Conservation (phyloP, 768 basidiomycete species). For the Lyophyllum decastes region DNA sequence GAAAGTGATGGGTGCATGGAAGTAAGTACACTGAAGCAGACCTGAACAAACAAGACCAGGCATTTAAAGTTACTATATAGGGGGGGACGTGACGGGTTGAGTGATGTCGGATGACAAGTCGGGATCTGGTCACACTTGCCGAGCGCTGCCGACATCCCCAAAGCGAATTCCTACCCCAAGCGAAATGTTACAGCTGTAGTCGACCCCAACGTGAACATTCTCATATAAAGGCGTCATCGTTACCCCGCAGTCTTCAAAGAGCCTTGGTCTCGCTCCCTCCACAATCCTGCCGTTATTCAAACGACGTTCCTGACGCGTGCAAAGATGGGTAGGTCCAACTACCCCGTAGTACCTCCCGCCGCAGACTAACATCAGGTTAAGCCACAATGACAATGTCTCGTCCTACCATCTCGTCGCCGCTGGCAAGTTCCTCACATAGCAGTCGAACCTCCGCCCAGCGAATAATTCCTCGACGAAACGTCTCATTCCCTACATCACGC, state of each 20-base stretch:
- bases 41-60: neutral
- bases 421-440: conserved; percentile 45
- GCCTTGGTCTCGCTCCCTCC: conserved; percentile 1
- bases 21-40: neutral
- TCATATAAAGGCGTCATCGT: conserved; percentile 28
- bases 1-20: neutral
- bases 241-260: conserved; percentile 3
- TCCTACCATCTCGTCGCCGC: conserved; percentile 63
- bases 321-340: conserved; percentile 39
- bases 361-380: conserved; percentile 16
- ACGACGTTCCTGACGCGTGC: conserved; percentile 8
- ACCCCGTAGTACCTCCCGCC: neutral
- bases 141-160: conserved; percentile 22
- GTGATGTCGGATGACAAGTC: neutral
- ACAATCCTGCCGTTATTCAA: conserved; percentile 3
- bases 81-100: neutral
- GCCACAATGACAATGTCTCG: conserved; percentile 50
- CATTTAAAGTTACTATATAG: neutral
- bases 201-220: conserved; percentile 22
- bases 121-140: conserved; percentile 16
- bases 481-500: conserved; percentile 70
- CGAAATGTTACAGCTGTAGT: conserved; percentile 7
- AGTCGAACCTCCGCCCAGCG: conserved; percentile 29
- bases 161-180: conserved; percentile 17
- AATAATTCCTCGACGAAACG: conserved; percentile 41